phyloP scores from a whole-genome alignment of 352 stramenopile genomes.

The Phytophthora syringae region DNA sequence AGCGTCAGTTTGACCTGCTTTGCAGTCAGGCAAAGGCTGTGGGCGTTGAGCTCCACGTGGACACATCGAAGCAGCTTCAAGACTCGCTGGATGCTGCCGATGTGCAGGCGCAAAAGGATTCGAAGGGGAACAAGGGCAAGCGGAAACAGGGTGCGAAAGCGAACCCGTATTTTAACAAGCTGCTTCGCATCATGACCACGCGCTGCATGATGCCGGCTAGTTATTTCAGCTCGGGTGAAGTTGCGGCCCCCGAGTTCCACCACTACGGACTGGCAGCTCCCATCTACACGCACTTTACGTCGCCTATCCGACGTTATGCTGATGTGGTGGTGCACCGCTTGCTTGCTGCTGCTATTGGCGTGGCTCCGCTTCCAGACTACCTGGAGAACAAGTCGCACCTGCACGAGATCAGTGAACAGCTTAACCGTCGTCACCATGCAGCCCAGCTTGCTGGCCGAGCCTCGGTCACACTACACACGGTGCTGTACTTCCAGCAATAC shows the following conservation, averaged over 20 bases:
- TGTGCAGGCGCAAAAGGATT: conserved; percentile 39
- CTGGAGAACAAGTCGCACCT: conserved; percentile 94
- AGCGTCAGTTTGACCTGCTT: conserved; percentile 93
- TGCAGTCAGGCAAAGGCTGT: conserved; percentile 82
- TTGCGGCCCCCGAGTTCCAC: conserved; percentile 95
- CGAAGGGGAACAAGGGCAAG: conserved; percentile 22
- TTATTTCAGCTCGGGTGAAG: conserved; percentile 98
- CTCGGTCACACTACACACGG: conserved; percentile 97
- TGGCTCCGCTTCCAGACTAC: conserved; percentile 95
- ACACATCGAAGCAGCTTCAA: conserved; percentile 84
- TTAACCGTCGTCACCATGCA: conserved; percentile 97
- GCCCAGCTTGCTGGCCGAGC: conserved; percentile 96
- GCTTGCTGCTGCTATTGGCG: conserved; percentile 95
- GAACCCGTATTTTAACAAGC: conserved; percentile 99
- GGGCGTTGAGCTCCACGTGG: conserved; percentile 79
- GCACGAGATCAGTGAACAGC: conserved; percentile 96
- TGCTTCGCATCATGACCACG: conserved; percentile 96
- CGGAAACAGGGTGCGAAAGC: conserved; percentile 44
- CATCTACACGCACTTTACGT: conserved; percentile 99
- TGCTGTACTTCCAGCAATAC: conserved; percentile 97
- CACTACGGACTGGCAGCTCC: conserved; percentile 98
- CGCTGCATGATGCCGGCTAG: conserved; percentile 98
- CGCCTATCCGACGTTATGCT: conserved; percentile 97
- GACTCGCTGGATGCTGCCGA: conserved; percentile 84
- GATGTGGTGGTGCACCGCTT: conserved; percentile 99